A percentile compares a stretch with the other conserved stretches of the same genome.
phyloP scores from a whole-genome alignment of 306 rosid species.

The Citrullus mucosospermus region DNA sequence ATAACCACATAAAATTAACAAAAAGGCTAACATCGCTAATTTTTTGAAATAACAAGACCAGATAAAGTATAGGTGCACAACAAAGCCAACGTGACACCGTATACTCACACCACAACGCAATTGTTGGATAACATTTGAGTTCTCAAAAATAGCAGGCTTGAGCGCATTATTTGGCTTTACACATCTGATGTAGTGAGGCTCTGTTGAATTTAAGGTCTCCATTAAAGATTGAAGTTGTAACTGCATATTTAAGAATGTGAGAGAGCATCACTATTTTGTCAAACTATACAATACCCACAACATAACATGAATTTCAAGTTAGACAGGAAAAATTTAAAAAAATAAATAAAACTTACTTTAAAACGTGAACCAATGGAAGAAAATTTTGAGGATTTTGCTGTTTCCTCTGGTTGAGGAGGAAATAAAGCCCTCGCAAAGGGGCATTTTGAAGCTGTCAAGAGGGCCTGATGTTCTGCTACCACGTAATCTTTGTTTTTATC shows the following conservation, averaged over 20 bases:
- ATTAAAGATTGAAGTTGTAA: conserved; percentile 97
- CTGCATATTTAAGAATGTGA: conserved; percentile 35
- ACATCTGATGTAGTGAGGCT: conserved; percentile 98
- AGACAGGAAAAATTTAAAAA: background rate
- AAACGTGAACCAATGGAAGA: conserved; percentile 98
- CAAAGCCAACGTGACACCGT: conserved; percentile 9
- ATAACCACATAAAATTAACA: conserved; percentile 13
- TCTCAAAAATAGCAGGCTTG: conserved; percentile 93
- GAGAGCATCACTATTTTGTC: background rate
- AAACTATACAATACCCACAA: background rate
- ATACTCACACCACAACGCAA: conserved; percentile 97
- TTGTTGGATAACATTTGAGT: conserved; percentile 83
- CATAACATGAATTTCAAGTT: conserved; percentile 1
- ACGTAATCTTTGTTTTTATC: conserved; percentile 99
- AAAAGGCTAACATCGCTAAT: background rate
- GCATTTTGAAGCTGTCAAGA: conserved; percentile 80
- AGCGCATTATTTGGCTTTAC: conserved; percentile 97
- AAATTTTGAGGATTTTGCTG: conserved; percentile 90
- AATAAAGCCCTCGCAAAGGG: conserved; percentile 75
- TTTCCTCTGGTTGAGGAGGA: conserved; percentile 77
- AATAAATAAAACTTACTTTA: conserved; percentile 34
- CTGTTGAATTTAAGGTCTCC: conserved; percentile 95
- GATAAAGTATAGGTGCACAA: conserved; percentile 9
- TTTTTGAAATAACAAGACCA: background rate
- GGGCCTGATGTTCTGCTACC: conserved; percentile 92